Conservation (phyloP, 2,329 filamentous ascomycete species). For the Beauveria scarabaeidicola region DNA sequence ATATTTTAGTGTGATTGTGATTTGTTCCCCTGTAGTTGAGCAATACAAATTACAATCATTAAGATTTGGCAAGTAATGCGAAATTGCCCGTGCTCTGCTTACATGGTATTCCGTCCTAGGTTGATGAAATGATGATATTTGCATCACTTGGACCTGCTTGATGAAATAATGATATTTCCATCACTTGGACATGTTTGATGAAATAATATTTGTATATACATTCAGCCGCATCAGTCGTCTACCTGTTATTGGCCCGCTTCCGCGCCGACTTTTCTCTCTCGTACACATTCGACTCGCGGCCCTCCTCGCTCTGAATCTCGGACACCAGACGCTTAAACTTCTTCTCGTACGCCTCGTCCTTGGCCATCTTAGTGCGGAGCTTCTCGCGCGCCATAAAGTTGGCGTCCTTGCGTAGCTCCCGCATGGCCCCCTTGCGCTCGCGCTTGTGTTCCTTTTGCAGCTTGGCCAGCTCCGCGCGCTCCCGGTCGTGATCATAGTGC, state of each 20-base stretch:
- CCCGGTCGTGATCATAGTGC: constrained; percentile 93
- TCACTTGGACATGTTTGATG: no score
- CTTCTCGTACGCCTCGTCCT: constrained; percentile 88
- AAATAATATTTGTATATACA: background rate
- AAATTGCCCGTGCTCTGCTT: no score
- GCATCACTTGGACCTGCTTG: no score
- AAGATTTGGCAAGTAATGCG: no score
- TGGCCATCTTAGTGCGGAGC: constrained; percentile 84
- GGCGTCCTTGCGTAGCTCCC: constrained; percentile 90
- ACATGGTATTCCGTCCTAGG: no score
- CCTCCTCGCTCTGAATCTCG: constrained; percentile 93
- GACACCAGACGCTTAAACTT: constrained; percentile 89
- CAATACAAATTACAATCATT: no score
- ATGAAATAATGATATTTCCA: no score
- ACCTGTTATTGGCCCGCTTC: constrained; percentile 52
- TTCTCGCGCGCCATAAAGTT: constrained; percentile 89
- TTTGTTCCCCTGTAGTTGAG: no score
- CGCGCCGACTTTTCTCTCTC: constrained; percentile 74
- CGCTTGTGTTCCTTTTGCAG: constrained; percentile 87
- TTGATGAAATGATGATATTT: no score
- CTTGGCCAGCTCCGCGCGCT: constrained; percentile 76
- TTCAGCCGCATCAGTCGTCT: constrained; percentile 11
- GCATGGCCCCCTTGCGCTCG: constrained; percentile 88
- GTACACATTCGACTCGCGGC: constrained; percentile 77
- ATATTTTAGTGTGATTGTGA: no score